Evolutionary conservation across 352 stramenopile species (phyloP), one percentile per base, ranked within the genome.

Genomic region (Phytophthora niederhauseri): DNA sequence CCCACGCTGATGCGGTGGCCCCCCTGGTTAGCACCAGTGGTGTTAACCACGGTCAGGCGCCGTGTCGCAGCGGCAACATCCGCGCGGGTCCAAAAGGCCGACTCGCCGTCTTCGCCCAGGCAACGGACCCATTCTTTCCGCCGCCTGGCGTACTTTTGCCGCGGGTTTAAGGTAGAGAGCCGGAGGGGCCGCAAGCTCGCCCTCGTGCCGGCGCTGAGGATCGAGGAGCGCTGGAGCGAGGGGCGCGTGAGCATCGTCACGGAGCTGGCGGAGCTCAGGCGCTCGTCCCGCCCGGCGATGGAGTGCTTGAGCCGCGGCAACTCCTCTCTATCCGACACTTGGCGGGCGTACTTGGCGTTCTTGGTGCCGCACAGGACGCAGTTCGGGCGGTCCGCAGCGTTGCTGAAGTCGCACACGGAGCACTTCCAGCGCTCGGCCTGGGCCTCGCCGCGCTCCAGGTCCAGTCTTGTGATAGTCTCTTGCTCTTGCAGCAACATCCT

Each of bases 121-220:
- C 77, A 81, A 20, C 88, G 81, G 9, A 91, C 76, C 88, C 88
- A 96, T 55, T 96, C 86, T 38, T 96, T 93, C 19, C 88, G 84
- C 64, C 91, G 85, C 61, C 81, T 76, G 3, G 86, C 86, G 64
- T 94, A 94, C 28, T 82, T 83, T 51, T 94, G 86, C n/a, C 86
- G 78, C 3, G 82, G 70, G 54, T 94, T 94, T 9, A 94, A 74
- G 8, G 70, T 87, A 28, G 76, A 90, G 9, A 92, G 74, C 3
- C 83, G 53, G 50, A 92, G 63, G 9, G 70, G 65, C 22, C 73
- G 43, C 6, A 80, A 52, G 1, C 61, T 75, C 8, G 53, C 61
- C 50, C 61, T 55, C 6, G 53, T 67, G 49, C 58, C 45, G 0
- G 58, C 63, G 66, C 68, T 76, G 3, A 70, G 61, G 7, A 73